Evolutionary conservation across 2,329 filamentous ascomycete species (phyloP), one percentile per base, ranked within the genome.

Genomic region (Ophiostoma angusticollis): DNA sequence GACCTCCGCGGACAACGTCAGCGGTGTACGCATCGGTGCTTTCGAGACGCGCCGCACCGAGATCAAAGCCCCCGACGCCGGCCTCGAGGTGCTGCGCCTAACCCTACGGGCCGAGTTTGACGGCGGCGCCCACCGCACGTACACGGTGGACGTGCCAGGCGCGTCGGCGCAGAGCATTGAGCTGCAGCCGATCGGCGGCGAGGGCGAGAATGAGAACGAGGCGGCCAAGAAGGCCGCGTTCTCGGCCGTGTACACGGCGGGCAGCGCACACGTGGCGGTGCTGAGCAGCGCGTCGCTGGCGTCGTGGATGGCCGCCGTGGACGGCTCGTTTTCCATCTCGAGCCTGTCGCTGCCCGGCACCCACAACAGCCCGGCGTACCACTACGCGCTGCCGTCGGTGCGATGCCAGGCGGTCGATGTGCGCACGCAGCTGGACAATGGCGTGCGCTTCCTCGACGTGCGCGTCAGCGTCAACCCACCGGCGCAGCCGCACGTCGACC

Each of bases 361-460:
- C 0, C 91, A 98, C 66, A 96, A 98, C 62, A 84, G 83, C 14
- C 84, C 91, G 6, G 93, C 87, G 9, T 80, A 74, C 61, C 71
- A 93, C 64, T 71, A 74, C 35, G 87, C 91, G 11, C 71, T 95
- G 5, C 91, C 91, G 1, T 93, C 85, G 1, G 91, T 96, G 19
- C 81, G 91, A 28, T 96, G 91, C 59, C 91, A 98, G 62, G 79
- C 83, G 24, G 84, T 87, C 14, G 67, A 74, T 44, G 70, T 93
- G 5, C 66, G 68, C 35, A 74, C 80, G 38, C 91, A 98, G 60
- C 74, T 98, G 21, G 68, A 78, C 41, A 89, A 94, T 55, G 91
- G 91, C 21, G 81, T 96, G 32, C 84, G 91, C 37, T 96, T 95
- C 67, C 78, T 98, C 49, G 91, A 98, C 56, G 74, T 98, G 45